Evolutionary conservation across 257 asterid genomes (phyloP), one percentile per base, ranked within the genome.

Genomic region (Solanum corneliomulleri): DNA sequence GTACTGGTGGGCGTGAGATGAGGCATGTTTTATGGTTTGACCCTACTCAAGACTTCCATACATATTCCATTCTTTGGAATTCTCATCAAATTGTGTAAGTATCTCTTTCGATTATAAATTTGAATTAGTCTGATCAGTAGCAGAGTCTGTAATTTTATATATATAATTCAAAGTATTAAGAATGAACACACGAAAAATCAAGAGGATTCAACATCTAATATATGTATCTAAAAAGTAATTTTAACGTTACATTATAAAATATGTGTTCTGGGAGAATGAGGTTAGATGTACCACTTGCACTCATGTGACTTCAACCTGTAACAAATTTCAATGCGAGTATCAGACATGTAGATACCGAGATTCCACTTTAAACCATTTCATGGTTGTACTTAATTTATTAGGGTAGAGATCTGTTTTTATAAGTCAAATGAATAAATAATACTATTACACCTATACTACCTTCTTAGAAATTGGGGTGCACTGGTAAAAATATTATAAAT

Each of bases 21-120:
- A 92, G 99, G 71, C 98, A 97, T 87, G 83, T 86, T 31, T 88
- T 97, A 2, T 97, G 99, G 99, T 97, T 97, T 85, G 98, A 97
- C 37, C 99, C 99, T 2, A 94, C 98, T 1, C 87, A 94, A 89
- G 98, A 97, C 29, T 97, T 86, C 56, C 99, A 97, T 88, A 49
- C 91, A 33, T 97, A 95, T 84, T 93, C 98, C 72, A 89, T 97
- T 33, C 97, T 96, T 12, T 97, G 99, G 99, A 95, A 97, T 86
- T 72, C 60, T 18, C 97, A 94, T 74, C 98, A 93, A 86, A 90
- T 95, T 5, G 89, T 95, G 99, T 97, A 90, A 92, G 96, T 7
- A 64, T 29, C 18, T 35, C 42, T 47, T 62, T 62, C 71, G 14
- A 33, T 71, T 1, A 33, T 2, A 9, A 70, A 70, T 16, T 68